A percentile compares a stretch with the other conserved stretches of the same genome.
phyloP scores from a whole-genome alignment of 2,329 filamentous ascomycete genomes.

The Nannizziopsis barbatae region DNA sequence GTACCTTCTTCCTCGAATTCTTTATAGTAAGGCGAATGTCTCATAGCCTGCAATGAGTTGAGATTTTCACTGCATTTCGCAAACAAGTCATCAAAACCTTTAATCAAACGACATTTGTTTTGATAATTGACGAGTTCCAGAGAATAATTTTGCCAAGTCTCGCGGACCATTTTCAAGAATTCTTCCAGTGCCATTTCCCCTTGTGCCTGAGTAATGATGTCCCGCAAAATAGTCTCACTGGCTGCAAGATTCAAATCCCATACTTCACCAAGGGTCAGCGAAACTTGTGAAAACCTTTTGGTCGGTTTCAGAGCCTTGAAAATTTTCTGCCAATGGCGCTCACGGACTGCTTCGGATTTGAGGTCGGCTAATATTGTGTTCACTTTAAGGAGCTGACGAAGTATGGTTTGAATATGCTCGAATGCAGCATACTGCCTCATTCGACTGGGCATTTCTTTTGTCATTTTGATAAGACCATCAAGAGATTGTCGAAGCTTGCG shows the following conservation, averaged over 20 bases:
- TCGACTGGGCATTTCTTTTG: constrained; percentile 95
- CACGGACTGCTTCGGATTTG: constrained; percentile 91
- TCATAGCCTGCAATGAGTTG: constrained; percentile 96
- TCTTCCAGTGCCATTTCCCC: constrained; percentile 98
- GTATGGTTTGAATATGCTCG: constrained; percentile 87
- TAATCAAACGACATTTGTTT: constrained; percentile 93
- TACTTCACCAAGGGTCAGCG: constrained; percentile 94
- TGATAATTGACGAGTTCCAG: constrained; percentile 95
- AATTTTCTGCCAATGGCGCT: constrained; percentile 94
- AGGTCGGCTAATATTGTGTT: constrained; percentile 79
- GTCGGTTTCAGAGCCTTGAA: constrained; percentile 91
- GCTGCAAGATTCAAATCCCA: constrained; percentile 91
- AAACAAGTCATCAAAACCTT: constrained; percentile 95
- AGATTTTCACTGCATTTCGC: constrained; percentile 97
- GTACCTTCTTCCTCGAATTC: constrained; percentile 97
- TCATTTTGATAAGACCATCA: constrained; percentile 90
- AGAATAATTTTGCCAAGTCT: constrained; percentile 92
- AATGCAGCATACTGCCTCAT: constrained; percentile 99
- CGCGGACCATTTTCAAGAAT: constrained; percentile 89
- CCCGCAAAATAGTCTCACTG: constrained; percentile 76
- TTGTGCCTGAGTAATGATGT: constrained; percentile 90
- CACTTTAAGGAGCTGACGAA: constrained; percentile 80
- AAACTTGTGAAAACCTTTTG: constrained; percentile 85
- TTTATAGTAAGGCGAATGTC: constrained; percentile 97
- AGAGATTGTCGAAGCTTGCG: constrained; percentile 83